Conservation (phyloP, 2,329 filamentous ascomycete genomes). For the Ascosphaera apis region DNA sequence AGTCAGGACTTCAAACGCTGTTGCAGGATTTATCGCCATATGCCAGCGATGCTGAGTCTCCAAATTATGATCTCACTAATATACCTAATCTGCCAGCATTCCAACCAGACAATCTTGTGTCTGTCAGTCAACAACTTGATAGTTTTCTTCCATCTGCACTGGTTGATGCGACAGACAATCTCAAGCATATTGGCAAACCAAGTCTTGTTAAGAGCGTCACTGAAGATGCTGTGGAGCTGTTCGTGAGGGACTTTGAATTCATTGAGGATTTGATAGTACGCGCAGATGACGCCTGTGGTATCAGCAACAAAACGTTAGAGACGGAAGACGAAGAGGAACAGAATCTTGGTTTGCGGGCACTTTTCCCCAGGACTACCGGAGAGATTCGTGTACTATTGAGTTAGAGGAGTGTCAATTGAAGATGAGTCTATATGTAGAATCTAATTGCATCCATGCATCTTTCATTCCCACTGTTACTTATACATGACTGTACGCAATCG, state of each 20-base stretch:
- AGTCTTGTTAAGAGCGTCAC: slow-evolving; percentile 52
- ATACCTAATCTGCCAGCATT: slow-evolving; percentile 33
- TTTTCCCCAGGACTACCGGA: slow-evolving; percentile 40
- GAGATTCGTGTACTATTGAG: slow-evolving; percentile 42
- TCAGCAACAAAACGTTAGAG: slow-evolving; percentile 9
- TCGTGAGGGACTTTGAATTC: slow-evolving; percentile 64
- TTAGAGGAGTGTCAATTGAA: slow-evolving; percentile 10
- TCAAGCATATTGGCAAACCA: slow-evolving; percentile 51
- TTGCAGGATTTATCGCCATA: slow-evolving; percentile 32
- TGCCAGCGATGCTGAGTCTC: background rate
- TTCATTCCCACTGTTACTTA: too few relatives aligned
- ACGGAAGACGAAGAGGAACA: slow-evolving; percentile 12
- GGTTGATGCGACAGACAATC: slow-evolving; percentile 70
- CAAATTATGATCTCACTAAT: slow-evolving; percentile 21
- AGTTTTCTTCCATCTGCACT: slow-evolving; percentile 80
- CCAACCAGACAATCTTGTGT: slow-evolving; percentile 35
- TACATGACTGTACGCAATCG: too few relatives aligned
- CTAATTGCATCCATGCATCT: background rate
- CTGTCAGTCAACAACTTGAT: slow-evolving; percentile 56
- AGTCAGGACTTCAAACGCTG: slow-evolving; percentile 49
- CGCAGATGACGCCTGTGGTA: slow-evolving; percentile 28
- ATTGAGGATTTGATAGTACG: slow-evolving; percentile 38
- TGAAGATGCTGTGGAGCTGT: slow-evolving; percentile 58
- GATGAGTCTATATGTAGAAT: background rate
- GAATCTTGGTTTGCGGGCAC: slow-evolving; percentile 22